Base-by-base conservation (phyloP, 2,329 filamentous ascomycete species). In the Fusarium aywerte region DNA sequence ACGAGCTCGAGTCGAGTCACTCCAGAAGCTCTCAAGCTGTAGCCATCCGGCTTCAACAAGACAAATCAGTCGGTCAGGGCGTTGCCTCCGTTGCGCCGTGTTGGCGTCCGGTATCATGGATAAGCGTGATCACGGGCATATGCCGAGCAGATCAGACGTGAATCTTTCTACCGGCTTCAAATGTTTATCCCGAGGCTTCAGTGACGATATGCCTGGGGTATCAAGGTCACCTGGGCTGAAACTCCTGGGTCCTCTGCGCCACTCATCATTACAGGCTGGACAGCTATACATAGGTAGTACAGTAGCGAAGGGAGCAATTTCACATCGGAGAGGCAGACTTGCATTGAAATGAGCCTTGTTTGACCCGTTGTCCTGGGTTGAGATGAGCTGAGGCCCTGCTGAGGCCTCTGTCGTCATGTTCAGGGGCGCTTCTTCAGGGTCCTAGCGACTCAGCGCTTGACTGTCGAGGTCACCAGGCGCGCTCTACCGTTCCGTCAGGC, bases 101-200 rank as follows among this genome's bases (percentile, higher is more conserved):
- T 39, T 70, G 64, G 44, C 50, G 56, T 57, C 57, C 64, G 33
- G 50, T 54, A 62, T 70, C 65, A 62, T 72, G 65, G 62, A 70
- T 61, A 60, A 25, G 49, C 58, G 64, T 70, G 67, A 62, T 57
- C 65, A 70, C 69, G 67, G 65, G 55, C 65, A 56, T 59, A 70
- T 72, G 64, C 69, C 69, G 65, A 68, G 58, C 48, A 70, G 53
- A 68, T 71, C 68, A 69, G 58, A 68, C 64, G 63, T 70, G 68
- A 65, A 67, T 47, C 45, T 58, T 39, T 44, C 29, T 61, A 18
- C 36, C 49, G 45, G 52, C 50, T 65, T 42, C 43, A 42, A 60
- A 49, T 67, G 52, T 56, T 61, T 39, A 45, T 67, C 58, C 58
- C 69, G 58, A 60, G 65, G 61, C 55, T 62, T 70, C 60, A 56